phyloP scores from a whole-genome alignment of 2,329 filamentous ascomycete genomes.

The Paracamarosporium sp. region DNA sequence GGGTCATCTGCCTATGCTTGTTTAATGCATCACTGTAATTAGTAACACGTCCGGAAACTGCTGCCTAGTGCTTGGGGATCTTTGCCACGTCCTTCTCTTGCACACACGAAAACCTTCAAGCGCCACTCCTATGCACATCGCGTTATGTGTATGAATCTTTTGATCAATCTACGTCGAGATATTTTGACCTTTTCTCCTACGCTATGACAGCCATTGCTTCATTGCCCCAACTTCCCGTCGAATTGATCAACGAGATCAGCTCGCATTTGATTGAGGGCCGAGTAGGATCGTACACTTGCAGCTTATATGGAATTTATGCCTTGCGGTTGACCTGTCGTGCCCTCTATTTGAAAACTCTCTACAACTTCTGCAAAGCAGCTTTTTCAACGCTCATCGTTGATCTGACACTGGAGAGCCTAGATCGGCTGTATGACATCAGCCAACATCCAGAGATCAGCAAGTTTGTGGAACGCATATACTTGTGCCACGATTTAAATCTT shows the following conservation, averaged over 20 bases:
- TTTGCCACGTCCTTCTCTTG: no score
- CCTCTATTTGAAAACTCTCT: slow-evolving; percentile 3
- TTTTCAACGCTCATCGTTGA: slow-evolving; percentile 10
- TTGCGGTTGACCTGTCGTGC: slow-evolving; percentile 10
- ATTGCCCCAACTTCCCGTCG: neutral
- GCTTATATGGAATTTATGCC: neutral
- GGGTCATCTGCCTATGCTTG: no score
- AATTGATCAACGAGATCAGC: neutral
- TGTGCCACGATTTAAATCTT: neutral
- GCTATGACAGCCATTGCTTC: neutral
- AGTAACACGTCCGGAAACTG: no score
- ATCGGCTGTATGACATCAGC: slow-evolving; percentile 9
- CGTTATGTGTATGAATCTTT: neutral
- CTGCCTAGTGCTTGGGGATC: no score
- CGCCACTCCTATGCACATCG: no score
- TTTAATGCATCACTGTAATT: no score
- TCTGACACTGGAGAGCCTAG: slow-evolving; percentile 2
- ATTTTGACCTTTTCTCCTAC: no score
- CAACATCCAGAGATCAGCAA: slow-evolving; percentile 5
- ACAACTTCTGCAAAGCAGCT: slow-evolving; percentile 8
- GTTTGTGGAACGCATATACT: slow-evolving; percentile 4
- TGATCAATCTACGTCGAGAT: neutral
- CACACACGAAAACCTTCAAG: no score
- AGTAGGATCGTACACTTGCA: neutral
- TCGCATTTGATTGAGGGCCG: neutral